These are phyloP conservation scores for Drechslera avenae DNA, from an alignment of 2,329 filamentous ascomycete species.

Conservation along the genomic window DNA sequence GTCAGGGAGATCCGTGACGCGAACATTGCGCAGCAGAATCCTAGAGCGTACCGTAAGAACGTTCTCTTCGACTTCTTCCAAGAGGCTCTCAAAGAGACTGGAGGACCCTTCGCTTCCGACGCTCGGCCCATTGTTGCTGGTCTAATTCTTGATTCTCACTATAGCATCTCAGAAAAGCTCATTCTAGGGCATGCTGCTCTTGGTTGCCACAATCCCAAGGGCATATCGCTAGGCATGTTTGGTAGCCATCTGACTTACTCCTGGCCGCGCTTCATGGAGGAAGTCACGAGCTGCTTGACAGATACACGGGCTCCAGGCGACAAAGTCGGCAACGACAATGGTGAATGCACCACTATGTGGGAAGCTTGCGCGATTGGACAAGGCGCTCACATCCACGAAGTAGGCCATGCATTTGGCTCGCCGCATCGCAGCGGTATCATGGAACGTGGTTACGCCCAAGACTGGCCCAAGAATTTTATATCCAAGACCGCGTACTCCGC, in stretches of 20 bases:
- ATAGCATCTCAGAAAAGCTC: slow-evolving; percentile 25
- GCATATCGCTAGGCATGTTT: slow-evolving; percentile 35
- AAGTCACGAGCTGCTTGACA: slow-evolving; percentile 34
- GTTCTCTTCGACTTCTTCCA: slow-evolving; percentile 29
- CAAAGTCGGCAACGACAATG: slow-evolving; percentile 37
- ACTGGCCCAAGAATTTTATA: slow-evolving; percentile 54
- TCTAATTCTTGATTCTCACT: slow-evolving; percentile 40
- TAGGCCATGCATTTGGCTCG: slow-evolving; percentile 48
- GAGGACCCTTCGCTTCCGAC: slow-evolving; percentile 30
- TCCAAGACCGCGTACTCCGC: slow-evolving; percentile 27
- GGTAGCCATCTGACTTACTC: slow-evolving; percentile 37
- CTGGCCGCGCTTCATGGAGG: slow-evolving; percentile 40
- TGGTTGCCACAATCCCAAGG: slow-evolving; percentile 31
- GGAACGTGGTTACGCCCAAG: slow-evolving; percentile 32
- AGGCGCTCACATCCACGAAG: slow-evolving; percentile 46
- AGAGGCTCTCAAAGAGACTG: slow-evolving; percentile 30
- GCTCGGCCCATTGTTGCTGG: slow-evolving; percentile 37
- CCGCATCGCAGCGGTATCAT: slow-evolving; percentile 40
- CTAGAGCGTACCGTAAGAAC: slow-evolving; percentile 12
- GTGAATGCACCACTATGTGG: slow-evolving; percentile 52
- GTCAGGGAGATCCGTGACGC: slow-evolving; percentile 28
- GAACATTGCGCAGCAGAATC: slow-evolving; percentile 30
- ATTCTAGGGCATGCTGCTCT: slow-evolving; percentile 34
- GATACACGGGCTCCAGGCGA: slow-evolving; percentile 48
- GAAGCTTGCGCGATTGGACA: slow-evolving; percentile 53